These are phyloP conservation scores for Zasmidium cellare DNA, from an alignment of 2,329 filamentous ascomycete species.

Conservation along the genomic window DNA sequence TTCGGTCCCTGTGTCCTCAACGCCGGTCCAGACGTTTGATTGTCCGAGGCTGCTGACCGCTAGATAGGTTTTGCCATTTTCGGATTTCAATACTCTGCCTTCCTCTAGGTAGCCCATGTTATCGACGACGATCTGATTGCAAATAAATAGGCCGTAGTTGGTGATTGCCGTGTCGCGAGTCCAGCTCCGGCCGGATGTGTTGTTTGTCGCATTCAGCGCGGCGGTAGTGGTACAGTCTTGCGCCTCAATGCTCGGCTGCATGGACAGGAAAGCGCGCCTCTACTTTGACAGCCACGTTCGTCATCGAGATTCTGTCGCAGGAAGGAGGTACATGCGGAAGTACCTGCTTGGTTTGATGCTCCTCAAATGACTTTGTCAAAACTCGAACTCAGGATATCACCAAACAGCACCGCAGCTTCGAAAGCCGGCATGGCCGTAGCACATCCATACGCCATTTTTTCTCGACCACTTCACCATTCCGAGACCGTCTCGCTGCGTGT, in stretches of 20 bases:
- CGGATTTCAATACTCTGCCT: slow-evolving; percentile 23
- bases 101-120: slow-evolving; percentile 18
- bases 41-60: slow-evolving; percentile 30
- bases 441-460: slow-evolving; percentile 4
- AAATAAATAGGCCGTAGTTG: not conserved
- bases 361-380: no score
- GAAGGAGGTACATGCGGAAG: no score
- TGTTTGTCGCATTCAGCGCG: no score
- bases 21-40: slow-evolving; percentile 31
- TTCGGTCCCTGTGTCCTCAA: slow-evolving; percentile 12
- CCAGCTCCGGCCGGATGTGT: not conserved
- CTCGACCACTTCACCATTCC: slow-evolving; percentile 1
- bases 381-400: no score
- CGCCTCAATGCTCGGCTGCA: no score
- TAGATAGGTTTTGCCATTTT: slow-evolving; percentile 29
- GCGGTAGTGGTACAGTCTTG: no score
- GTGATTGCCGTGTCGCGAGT: not conserved
- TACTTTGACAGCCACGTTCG: no score
- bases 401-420: not conserved
- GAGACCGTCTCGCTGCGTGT: slow-evolving; percentile 1
- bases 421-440: slow-evolving; percentile 1
- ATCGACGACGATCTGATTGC: not conserved
- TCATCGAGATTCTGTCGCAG: no score
- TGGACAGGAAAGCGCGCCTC: no score
- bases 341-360: no score